Evolutionary conservation across 495 filamentous ascomycete genomes (phyloP), one percentile per base, ranked within the genome.

Genomic region (Jackrogersella minutella): DNA sequence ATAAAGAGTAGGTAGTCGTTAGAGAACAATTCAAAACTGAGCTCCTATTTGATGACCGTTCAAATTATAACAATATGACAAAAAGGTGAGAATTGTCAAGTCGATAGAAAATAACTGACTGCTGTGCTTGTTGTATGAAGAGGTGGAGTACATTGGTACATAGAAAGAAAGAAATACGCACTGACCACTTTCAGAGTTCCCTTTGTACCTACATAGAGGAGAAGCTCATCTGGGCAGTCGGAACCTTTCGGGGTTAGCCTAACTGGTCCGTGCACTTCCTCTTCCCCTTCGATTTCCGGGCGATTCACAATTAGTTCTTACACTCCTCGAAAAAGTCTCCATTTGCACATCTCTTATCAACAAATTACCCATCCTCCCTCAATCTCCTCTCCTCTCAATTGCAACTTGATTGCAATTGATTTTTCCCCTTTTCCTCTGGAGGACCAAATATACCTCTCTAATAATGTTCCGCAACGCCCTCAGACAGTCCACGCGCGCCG

Each of bases 381-480:
- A 74, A 79, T 78, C 78, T 79, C 79, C 80, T 75, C 78, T 80
- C 79, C 73, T 70, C 68, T 75, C 79, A 79, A 80, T 82, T 82
- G 80, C 80, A 81, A 72, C 64, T 61, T 16, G 9, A 65, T 70
- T 77, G 81, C 81, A 82, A 80, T 84, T 84, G 81, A 72, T 73
- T 72, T 65, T 76, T 65, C 75, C 72, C 66, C 70, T 73, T 73
- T 70, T 55, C 51, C 57, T 62, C 60, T 54, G 66, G 76, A 70
- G 74, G 73, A 77, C 50, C 62, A 68, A 70, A 75, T 64, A 79
- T 63, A 65, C 75, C 73, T 76, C 74, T 73, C 55, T 72, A 82
- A 74, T 71, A 97, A 52, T 99, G 95, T 94, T 98, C 87, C 92
- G 93, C 81, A 97, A 91, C 90, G 93, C 93, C 86, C 85, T 97